Base-by-base conservation (phyloP, 345 rosid genomes). In the Geranium brycei region DNA sequence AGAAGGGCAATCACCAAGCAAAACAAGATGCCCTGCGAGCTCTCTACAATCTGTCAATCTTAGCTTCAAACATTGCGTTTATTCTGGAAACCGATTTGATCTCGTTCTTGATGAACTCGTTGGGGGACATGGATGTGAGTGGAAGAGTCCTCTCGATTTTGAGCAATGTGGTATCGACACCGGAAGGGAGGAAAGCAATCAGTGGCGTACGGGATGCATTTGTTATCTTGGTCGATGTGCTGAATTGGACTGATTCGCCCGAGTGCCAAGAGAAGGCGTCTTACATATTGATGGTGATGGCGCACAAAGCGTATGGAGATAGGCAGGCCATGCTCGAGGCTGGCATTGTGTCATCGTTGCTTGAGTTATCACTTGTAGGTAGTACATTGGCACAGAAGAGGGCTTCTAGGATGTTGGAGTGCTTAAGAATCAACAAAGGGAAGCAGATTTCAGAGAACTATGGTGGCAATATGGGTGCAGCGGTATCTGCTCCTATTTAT, bases 71-170 rank as follows among this genome's bases (percentile, higher is more conserved):
- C 63, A 67, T 87, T 23, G 70, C 83, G 13, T 81, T 74, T 66
- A 72, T 93, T 64, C 55, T 85, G 19, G 90, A 89, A 73, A 82
- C 95, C 0, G 79, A 81, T 72, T 66, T 86, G 75, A 75, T 88
- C 71, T 70, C 73, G 0, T 85, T 73, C 69, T 83, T 93, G 6
- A 23, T 90, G 72, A 85, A 67, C 69, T 53, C 77, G 3, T 66
- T 93, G 68, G 99, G 99, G 47, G 89, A 89, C 69, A 93, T 93
- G 99, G 91, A 93, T 61, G 78, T 82, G 5, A 93, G 97, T 58
- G 99, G 85, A 71, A 84, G 99, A 73, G 75, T 81, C 35, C 89
- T 93, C n/a, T 89, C 95, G 0, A 71, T 82, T 71, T 82, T 93
- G 72, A 85, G 96, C 83, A 93, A 90, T 78, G 56, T 81, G 30